Evolutionary conservation across 192 early-diverging fungal species (phyloP).

Genomic region (Pilobolus umbonatus): DNA sequence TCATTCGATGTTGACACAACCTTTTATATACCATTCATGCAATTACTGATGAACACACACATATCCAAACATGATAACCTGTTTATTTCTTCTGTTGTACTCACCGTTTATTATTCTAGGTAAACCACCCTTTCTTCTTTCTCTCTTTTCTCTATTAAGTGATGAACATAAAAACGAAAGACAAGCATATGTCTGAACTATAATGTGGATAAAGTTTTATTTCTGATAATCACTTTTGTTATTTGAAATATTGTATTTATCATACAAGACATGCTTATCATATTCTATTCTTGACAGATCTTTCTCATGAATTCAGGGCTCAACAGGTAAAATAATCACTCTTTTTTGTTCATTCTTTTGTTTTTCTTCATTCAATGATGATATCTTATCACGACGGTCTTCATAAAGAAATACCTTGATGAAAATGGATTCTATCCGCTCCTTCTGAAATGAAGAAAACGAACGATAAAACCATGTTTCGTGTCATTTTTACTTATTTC

Average conservation of each 20-base stretch:
- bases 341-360: neutral
- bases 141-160: slow-evolving; percentile 5
- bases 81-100: neutral
- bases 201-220: slow-evolving; percentile 37
- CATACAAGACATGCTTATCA: neutral
- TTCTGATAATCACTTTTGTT: slow-evolving; percentile 33
- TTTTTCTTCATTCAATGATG: slow-evolving; percentile 8
- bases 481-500: neutral
- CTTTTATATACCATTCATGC: slow-evolving; percentile 75
- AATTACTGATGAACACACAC: slow-evolving; percentile 41
- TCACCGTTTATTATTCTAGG: neutral
- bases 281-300: neutral
- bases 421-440: slow-evolving; percentile 12
- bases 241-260: neutral
- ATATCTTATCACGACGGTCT: slow-evolving; percentile 32
- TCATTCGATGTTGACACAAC: slow-evolving; percentile 68
- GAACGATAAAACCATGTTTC: neutral
- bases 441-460: slow-evolving; percentile 10
- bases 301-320: neutral
- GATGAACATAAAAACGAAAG: slow-evolving; percentile 49
- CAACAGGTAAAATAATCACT: neutral
- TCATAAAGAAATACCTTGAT: slow-evolving; percentile 20
- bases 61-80: neutral
- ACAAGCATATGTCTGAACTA: slow-evolving; percentile 68
- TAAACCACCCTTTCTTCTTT: neutral